Base-by-base conservation (phyloP, 768 basidiomycete genomes). In the Lactarius deliciosus region DNA sequence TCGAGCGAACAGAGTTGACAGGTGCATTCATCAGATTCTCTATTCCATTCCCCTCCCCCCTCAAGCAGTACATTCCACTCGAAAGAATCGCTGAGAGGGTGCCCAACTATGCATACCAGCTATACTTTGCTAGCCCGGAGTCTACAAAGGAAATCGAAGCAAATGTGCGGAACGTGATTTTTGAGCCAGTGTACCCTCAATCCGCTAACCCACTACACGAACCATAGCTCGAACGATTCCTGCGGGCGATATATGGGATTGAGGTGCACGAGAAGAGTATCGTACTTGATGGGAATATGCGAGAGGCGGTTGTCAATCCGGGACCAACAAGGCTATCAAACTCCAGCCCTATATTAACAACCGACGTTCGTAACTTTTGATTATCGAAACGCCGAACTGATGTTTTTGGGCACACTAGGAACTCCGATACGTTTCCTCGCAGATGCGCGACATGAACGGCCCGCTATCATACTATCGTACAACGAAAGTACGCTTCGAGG, bases 381-480 rank as follows among this genome's bases (percentile, higher is more conserved):
- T n/a, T 13, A 34, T 43, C 22, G 18, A 6, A 25, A 3, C 5
- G 22, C 22, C n/a, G 13, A 22, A 53, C 62, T 65, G 63, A 54
- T 15, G 9, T 6, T n/a, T 11, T 18, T 32, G 28, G 18, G 30
- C 15, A 5, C 4, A 25, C n/a, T 70, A 89, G 87, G 89, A 91
- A 71, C 75, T 84, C 20, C 73, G 81, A 25, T 83, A 83, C 66
- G 86, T 89, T 70, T 28, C 79, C 18, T 73, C 79, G 5, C 76
- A 82, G 64, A 80, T 85, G 22, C 69, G 75, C 30, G 78, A 80
- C 28, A 85, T 93, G 85, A 79, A 80, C 22, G 90, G 89, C 2
- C 89, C 91, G 3, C 75, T 91, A n/a, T 89, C 88, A 64, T 93
- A 90, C 73, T 92, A 92, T 69, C 83, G 90, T 38, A 91, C 88